Percentiles rank a stretch among this genome's conserved stretches.
Evolutionary conservation across 2,329 filamentous ascomycete species (phyloP).

Genomic region (Dothideomycetes sp.): DNA sequence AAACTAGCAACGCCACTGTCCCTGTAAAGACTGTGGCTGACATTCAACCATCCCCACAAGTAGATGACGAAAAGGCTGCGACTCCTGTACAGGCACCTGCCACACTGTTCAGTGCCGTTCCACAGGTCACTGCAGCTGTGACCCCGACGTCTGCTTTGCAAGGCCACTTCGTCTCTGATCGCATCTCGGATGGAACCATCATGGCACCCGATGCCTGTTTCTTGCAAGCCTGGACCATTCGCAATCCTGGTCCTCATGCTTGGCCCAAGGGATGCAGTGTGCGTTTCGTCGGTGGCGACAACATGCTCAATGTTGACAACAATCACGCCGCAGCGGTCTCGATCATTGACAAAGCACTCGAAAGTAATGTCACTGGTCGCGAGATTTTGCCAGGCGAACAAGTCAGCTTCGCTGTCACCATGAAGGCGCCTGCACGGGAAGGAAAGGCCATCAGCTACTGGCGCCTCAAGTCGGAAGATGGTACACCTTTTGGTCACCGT

Average conservation of each 20-base stretch:
- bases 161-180: conserved; percentile 68
- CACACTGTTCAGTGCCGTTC: background rate
- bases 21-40: conserved; percentile 65
- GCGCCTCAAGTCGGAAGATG: conserved; percentile 76
- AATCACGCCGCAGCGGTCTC: conserved; percentile 67
- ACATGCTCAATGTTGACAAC: conserved; percentile 87
- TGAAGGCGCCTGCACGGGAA: conserved; percentile 68
- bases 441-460: conserved; percentile 91
- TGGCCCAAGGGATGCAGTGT: conserved; percentile 91
- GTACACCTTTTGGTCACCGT: conserved; percentile 79
- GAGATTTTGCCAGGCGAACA: conserved; percentile 65
- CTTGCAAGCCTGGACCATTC: conserved; percentile 82
- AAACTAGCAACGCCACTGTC: conserved; percentile 9
- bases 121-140: conserved; percentile 15
- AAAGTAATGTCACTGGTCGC: conserved; percentile 67
- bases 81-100: background rate
- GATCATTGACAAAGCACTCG: conserved; percentile 67
- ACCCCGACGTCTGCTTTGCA: conserved; percentile 37
- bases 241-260: conserved; percentile 65
- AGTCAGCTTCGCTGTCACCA: conserved; percentile 69
- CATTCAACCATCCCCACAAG: conserved; percentile 46
- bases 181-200: conserved; percentile 66
- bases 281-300: conserved; percentile 86
- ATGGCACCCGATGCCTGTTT: conserved; percentile 65
- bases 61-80: background rate